A percentile compares a stretch with the other conserved stretches of the same genome.
Conservation (phyloP, 805 yeast genomes). For the Lipomyces kockii region DNA sequence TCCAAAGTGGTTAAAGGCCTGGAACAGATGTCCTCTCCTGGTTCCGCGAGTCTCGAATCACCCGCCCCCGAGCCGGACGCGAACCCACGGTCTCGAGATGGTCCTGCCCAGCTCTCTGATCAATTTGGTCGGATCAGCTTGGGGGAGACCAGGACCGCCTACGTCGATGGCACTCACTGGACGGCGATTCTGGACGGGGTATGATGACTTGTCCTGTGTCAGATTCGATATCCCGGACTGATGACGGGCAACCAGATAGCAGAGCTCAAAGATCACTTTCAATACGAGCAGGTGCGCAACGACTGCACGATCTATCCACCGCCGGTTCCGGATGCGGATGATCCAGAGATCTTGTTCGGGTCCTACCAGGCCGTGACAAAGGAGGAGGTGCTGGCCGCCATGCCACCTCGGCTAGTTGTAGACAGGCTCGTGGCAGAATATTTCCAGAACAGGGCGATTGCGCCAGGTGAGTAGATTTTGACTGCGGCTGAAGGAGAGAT, state of each 20-base stretch:
- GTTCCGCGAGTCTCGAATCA: no score
- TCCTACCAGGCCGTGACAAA: neutral
- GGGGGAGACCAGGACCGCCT: neutral
- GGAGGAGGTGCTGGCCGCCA: neutral
- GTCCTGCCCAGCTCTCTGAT: neutral
- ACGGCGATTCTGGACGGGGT: neutral
- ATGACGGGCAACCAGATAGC: neutral
- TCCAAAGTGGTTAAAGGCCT: no score
- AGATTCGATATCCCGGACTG: neutral
- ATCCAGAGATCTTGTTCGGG: neutral
- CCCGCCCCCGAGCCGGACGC: neutral
- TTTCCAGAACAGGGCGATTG: neutral
- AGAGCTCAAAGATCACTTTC: neutral
- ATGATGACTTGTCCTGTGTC: neutral
- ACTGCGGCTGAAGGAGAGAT: neutral
- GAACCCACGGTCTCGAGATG: neutral
- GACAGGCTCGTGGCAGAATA: neutral
- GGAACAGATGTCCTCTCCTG: no score
- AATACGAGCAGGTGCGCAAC: neutral
- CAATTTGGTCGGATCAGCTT: neutral
- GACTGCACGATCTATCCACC: neutral
- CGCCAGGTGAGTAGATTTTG: neutral
- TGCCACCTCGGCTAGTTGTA: neutral
- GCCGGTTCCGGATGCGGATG: neutral
- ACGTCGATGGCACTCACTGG: neutral